phyloP scores from a whole-genome alignment of 495 filamentous ascomycete species.

The Aspergillus sparsus region DNA sequence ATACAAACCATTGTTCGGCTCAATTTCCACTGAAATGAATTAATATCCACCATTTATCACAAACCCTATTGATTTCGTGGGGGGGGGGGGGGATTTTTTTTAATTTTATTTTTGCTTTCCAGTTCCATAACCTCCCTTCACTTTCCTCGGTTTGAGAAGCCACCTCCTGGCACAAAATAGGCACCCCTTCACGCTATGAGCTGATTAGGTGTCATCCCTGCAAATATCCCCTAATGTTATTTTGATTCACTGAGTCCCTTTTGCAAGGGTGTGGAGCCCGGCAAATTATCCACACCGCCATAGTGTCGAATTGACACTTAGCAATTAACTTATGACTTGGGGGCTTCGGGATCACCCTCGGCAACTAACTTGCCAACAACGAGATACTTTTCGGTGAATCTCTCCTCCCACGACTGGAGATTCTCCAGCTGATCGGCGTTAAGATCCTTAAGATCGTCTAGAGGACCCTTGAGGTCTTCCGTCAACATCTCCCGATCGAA shows the following conservation, averaged over 20 bases:
- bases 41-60: too few species aligned
- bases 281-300: too few species aligned
- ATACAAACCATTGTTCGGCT: too few species aligned
- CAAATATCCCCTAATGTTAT: too few species aligned
- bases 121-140: background rate
- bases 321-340: conserved; percentile 29
- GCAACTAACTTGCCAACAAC: conserved; percentile 89
- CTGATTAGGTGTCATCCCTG: too few species aligned
- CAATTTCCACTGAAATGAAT: too few species aligned
- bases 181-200: too few species aligned
- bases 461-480: conserved; percentile 80
- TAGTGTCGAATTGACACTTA: conserved; percentile 15
- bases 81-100: too few species aligned
- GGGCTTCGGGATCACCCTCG: conserved; percentile 60
- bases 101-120: background rate
- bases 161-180: too few species aligned
- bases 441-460: conserved; percentile 79
- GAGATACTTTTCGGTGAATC: conserved; percentile 91
- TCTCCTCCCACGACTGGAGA: conserved; percentile 85
- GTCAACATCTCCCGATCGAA: conserved; percentile 98
- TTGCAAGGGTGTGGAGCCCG: too few species aligned
- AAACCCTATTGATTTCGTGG: background rate
- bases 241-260: too few species aligned
- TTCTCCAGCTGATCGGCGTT: conserved; percentile 77
- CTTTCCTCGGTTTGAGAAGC: too few species aligned